Base-by-base conservation (phyloP, 2,329 filamentous ascomycete genomes). In the Fusarium compactum region DNA sequence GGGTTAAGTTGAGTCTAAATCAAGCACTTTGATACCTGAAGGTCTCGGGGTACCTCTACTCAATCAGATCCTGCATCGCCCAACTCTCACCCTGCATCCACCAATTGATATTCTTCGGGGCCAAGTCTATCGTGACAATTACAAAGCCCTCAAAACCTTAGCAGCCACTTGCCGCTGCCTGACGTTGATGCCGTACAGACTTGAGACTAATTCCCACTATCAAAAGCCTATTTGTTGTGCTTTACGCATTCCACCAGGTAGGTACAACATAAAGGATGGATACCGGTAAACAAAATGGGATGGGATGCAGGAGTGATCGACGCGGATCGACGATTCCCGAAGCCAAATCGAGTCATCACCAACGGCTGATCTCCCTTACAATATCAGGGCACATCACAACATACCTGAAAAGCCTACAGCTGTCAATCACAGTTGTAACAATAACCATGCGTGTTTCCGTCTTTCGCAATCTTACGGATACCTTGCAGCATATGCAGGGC, bases 311-410 rank as follows among this genome's bases (percentile, higher is more conserved):
- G 48, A 57, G 44, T 67, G 69, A 72, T 72, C 69, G 57, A 70
- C 69, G 43, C 38, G 52, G 69, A 70, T 72, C 65, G 44, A 58
- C 69, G 69, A 69, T 69, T 71, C 68, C 68, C 68, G 69, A 69
- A 55, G 48, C 61, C 29, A 68, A 45, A 52, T 46, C 29, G 20
- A 58, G 44, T 46, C 47, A 59, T 69, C 45, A 25, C 38, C 54
- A 63, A 64, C 62, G 51, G 54, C 54, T 43, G 29, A 40, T 27
- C 32, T 47, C 57, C 62, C 57, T 70, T 54, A 34, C 43, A 6
- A 8, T 10, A 20, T 56, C 46, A 55, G 32, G 34, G 48, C 27
- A 46, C 18, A 53, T 48, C 45, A 12, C 14, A n/a, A 15, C 27
- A 48, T 48, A 38, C 18, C 18, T 38, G 34, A n/a, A 12, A 38